Evolutionary conservation across 2,329 filamentous ascomycete genomes (phyloP).

Genomic region (Davidsoniella eucalypti): DNA sequence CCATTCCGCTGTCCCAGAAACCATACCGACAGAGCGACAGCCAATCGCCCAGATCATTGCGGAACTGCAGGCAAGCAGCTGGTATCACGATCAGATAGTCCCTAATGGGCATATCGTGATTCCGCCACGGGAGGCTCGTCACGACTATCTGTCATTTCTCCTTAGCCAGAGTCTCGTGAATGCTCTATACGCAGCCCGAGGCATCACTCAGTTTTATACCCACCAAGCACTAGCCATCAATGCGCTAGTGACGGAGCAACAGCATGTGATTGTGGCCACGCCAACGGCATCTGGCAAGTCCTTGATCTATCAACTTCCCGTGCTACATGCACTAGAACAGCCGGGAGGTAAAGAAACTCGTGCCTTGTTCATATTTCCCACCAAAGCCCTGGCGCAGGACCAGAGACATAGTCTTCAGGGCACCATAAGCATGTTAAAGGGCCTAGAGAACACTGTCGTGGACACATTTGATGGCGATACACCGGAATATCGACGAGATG

Average conservation of each 20-base stretch:
- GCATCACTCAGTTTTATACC: constrained; percentile 71
- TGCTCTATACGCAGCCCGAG: constrained; percentile 79
- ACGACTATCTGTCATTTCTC: constrained; percentile 69
- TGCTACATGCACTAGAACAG: constrained; percentile 69
- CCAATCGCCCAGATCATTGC: constrained; percentile 69
- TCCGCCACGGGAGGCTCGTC: constrained; percentile 65
- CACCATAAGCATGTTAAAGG: constrained; percentile 63
- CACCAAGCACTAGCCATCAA: constrained; percentile 95
- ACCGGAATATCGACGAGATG: constrained; percentile 58
- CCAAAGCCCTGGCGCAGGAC: constrained; percentile 90
- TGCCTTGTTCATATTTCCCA: constrained; percentile 97
- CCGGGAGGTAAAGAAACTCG: constrained; percentile 47
- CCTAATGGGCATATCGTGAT: constrained; percentile 85
- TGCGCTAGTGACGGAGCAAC: constrained; percentile 53
- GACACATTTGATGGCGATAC: constrained; percentile 97
- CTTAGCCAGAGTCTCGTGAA: constrained; percentile 90
- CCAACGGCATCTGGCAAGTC: constrained; percentile 96
- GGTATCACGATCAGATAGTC: constrained; percentile 88
- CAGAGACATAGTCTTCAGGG: constrained; percentile 79
- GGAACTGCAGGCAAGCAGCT: constrained; percentile 65
- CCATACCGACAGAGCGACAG: constrained; percentile 66
- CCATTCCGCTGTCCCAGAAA: constrained; percentile 38
- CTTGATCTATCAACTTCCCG: constrained; percentile 91
- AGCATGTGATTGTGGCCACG: constrained; percentile 82
- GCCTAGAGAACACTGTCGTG: constrained; percentile 57